Conservation (phyloP, 495 filamentous ascomycete genomes). For the Sordaria brevicollis region DNA sequence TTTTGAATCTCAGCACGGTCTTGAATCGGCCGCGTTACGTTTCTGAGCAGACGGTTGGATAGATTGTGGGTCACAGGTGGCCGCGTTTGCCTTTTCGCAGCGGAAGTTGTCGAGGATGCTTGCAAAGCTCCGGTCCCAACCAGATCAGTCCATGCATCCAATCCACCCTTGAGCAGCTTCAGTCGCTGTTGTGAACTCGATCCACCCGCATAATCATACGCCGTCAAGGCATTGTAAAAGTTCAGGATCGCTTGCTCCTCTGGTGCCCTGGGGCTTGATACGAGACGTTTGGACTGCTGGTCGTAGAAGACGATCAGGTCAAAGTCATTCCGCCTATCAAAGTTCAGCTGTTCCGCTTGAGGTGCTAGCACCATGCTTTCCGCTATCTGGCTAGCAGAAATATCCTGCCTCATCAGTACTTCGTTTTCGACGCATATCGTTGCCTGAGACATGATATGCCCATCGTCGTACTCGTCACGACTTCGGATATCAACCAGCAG, state of each 20-base stretch:
- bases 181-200: conserved; percentile 46
- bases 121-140: conserved; percentile 60
- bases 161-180: conserved; percentile 67
- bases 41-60: conserved; percentile 12
- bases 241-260: conserved; percentile 52
- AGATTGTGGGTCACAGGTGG: conserved; percentile 10
- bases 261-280: conserved; percentile 29
- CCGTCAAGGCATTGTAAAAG: conserved; percentile 67
- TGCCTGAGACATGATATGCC: conserved; percentile 72
- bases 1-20: conserved; percentile 27
- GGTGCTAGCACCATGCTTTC: conserved; percentile 77
- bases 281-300: conserved; percentile 43
- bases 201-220: conserved; percentile 65
- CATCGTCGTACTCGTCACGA: conserved; percentile 73
- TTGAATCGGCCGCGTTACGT: conserved; percentile 17
- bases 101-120: conserved; percentile 14
- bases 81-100: conserved; percentile 4
- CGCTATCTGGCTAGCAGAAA: conserved; percentile 76
- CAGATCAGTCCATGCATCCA: conserved; percentile 76
- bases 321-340: conserved; percentile 66
- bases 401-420: conserved; percentile 53
- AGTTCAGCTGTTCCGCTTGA: conserved; percentile 57
- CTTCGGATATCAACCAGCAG: conserved; percentile 79
- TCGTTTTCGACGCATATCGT: conserved; percentile 92
- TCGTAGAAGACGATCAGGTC: conserved; percentile 91